Evolutionary conservation across 2,329 filamentous ascomycete genomes (phyloP).

Genomic region (Xylariaceae sp.): DNA sequence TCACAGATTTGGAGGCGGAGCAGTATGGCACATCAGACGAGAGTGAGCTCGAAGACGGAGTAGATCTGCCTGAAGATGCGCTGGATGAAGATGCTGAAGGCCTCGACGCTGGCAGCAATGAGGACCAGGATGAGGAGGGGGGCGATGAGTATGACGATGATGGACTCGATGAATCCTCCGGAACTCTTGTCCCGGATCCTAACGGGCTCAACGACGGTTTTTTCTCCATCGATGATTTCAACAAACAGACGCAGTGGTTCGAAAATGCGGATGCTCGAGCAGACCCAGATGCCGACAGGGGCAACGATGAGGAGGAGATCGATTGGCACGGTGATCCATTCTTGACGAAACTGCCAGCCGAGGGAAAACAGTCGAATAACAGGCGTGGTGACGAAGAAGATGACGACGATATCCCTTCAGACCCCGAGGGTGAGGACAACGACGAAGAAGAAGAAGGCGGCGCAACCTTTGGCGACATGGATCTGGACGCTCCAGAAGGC

Average conservation of each 20-base stretch:
- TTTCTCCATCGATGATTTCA: constrained; percentile 97
- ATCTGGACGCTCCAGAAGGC: constrained; percentile 66
- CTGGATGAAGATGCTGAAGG: constrained; percentile 19
- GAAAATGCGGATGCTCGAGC: constrained; percentile 78
- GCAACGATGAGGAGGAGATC: constrained; percentile 76
- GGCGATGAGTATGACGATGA: constrained; percentile 19
- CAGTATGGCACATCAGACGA: constrained; percentile 24
- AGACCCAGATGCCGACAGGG: constrained; percentile 65
- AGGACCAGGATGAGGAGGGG: constrained; percentile 38
- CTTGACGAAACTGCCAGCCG: constrained; percentile 23
- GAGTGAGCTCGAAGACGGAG: constrained; percentile 23
- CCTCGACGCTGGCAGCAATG: constrained; percentile 31
- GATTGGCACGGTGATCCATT: constrained; percentile 82
- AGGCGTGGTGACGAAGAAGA: constrained; percentile 32
- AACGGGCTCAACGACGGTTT: constrained; percentile 93
- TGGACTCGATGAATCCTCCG: constrained; percentile 39
- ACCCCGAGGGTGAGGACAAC: constrained; percentile 50
- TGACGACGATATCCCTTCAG: constrained; percentile 29
- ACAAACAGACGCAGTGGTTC: constrained; percentile 82
- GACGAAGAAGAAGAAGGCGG: constrained; percentile 69
- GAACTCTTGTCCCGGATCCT: constrained; percentile 61
- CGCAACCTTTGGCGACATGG: constrained; percentile 75
- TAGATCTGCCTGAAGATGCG: constrained; percentile 17
- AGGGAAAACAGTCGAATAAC: constrained; percentile 23
- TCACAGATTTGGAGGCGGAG: constrained; percentile 22